Evolutionary conservation across 495 filamentous ascomycete genomes (phyloP).

Genomic region (Xylaria palmicola): DNA sequence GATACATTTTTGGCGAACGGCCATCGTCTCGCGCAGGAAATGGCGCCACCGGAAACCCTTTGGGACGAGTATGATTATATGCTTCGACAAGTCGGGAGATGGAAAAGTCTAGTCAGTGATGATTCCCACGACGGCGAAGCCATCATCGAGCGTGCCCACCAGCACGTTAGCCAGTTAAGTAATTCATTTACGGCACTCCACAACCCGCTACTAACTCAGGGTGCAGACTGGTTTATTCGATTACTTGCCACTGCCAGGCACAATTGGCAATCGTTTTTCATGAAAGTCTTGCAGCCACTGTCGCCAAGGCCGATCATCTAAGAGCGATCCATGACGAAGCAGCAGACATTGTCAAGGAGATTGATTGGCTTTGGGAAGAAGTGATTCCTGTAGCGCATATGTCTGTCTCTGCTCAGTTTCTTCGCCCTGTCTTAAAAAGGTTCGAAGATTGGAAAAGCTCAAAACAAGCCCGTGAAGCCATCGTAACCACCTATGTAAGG

Average conservation of each 20-base stretch:
- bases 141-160: slow-evolving; percentile 19
- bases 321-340: slow-evolving; percentile 3
- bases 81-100: slow-evolving; percentile 6
- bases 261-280: slow-evolving; percentile 27
- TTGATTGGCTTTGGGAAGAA: slow-evolving; percentile 19
- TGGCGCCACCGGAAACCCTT: background rate
- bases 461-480: slow-evolving; percentile 13
- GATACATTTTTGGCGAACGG: background rate
- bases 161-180: slow-evolving; percentile 27
- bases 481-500: slow-evolving; percentile 23
- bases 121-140: slow-evolving; percentile 16
- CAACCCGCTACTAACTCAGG: slow-evolving; percentile 11
- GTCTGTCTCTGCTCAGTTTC: slow-evolving; percentile 29
- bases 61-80: slow-evolving; percentile 14
- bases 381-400: slow-evolving; percentile 27
- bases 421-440: slow-evolving; percentile 20
- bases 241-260: slow-evolving; percentile 27
- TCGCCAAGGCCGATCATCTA: background rate
- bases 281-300: slow-evolving; percentile 12
- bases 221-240: slow-evolving; percentile 24
- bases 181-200: background rate
- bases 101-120: background rate
- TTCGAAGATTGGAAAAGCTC: slow-evolving; percentile 15
- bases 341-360: slow-evolving; percentile 6
- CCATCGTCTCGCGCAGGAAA: background rate